Base-by-base conservation (phyloP, 1,284 basidiomycete species). In the Cryptococcus amylolentus region DNA sequence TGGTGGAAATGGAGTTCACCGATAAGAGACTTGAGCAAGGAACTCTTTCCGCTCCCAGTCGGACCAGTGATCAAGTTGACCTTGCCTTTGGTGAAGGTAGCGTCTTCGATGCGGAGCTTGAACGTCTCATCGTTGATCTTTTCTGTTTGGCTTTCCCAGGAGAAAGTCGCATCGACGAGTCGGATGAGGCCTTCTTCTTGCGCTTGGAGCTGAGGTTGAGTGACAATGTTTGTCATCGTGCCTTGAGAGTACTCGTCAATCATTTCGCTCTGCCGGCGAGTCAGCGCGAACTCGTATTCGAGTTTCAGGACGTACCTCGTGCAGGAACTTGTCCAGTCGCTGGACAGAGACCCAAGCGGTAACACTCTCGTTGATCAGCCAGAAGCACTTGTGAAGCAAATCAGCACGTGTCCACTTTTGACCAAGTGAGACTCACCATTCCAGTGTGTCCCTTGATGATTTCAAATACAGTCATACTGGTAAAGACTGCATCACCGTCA, bases 61-160 rank as follows among this genome's bases (percentile, higher is more conserved):
- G 85, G 81, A n/a, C 86, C 86, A 37, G 85, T 77, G 54, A 88
- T 81, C 35, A 87, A 70, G 66, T 85, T 86, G 62, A 87, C 77
- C 60, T 79, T 73, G 26, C 82, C 81, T 40, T 75, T 79, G 51
- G 80, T 80, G 76, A 88, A 87, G 2, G 78, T 65, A 1, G 87
- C 67, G 58, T 84, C 81, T 5, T 82, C 76, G 27, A 86, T 77
- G 7, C 71, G 70, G 8, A 86, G 78, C 8, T 70, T 68, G 71
- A 84, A 86, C 38, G 23, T 8, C 5, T 62, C 66, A 13, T 10
- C 7, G 35, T 10, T n/a, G 20, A 16, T 27, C 8, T 49, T 56
- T 47, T 68, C 63, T 10, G 26, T 5, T 5, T 60, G 56, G 18
- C 60, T 58, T 5, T 70, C 69, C 75, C 74, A 77, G 9, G 69